phyloP scores from a whole-genome alignment of 257 asterid species.

The Paulownia fortunei region DNA sequence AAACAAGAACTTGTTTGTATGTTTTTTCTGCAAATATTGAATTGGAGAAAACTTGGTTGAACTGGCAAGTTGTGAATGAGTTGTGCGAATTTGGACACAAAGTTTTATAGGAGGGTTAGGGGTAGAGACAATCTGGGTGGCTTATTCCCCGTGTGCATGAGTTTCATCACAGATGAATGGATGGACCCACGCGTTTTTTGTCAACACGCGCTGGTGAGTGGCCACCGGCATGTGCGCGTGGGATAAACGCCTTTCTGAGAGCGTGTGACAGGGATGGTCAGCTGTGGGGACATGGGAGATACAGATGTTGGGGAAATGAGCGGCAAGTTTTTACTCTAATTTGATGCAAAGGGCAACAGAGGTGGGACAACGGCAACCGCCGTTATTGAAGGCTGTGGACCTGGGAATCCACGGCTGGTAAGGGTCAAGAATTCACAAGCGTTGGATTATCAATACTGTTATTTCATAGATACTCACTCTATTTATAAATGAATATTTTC shows the following conservation, averaged over 20 bases:
- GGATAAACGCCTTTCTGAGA: background rate
- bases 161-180: slow-evolving; percentile 5
- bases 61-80: slow-evolving; percentile 26
- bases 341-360: slow-evolving; percentile 29
- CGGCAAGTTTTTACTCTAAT: slow-evolving; percentile 25
- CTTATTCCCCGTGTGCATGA: slow-evolving; percentile 41
- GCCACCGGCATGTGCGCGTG: background rate
- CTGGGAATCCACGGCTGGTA: slow-evolving; percentile 31
- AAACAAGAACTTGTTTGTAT: background rate
- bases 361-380: slow-evolving; percentile 54
- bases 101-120: slow-evolving; percentile 37
- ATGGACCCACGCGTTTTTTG: slow-evolving; percentile 29
- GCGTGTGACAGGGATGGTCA: slow-evolving; percentile 24
- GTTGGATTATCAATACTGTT: slow-evolving; percentile 26
- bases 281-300: slow-evolving; percentile 40
- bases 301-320: slow-evolving; percentile 34
- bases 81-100: background rate
- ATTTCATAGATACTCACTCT: background rate
- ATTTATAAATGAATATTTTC: background rate
- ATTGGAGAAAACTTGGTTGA: background rate
- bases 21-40: slow-evolving; percentile 10
- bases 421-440: background rate
- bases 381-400: slow-evolving; percentile 49
- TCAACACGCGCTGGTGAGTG: slow-evolving; percentile 24
- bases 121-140: slow-evolving; percentile 22